A percentile compares a stretch with the other conserved stretches of the same genome.
Evolutionary conservation across 1,139 yeast species (phyloP).

Genomic region (Blastobotrys proliferans): DNA sequence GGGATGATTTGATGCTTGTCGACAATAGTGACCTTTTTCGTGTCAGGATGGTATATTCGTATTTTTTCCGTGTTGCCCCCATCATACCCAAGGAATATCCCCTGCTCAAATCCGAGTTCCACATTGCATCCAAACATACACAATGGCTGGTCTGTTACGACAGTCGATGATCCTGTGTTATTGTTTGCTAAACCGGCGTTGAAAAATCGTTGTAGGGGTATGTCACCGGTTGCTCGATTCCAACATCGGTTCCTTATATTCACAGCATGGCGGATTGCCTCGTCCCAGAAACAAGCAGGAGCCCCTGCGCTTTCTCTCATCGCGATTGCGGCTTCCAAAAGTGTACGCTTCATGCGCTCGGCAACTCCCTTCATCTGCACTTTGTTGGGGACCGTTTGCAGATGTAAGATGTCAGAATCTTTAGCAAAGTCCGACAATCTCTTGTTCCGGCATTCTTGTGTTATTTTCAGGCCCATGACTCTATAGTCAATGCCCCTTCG

Average conservation of each 20-base stretch:
- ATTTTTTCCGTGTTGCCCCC: background rate
- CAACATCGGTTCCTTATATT: slow-evolving; percentile 8
- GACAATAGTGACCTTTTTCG: background rate
- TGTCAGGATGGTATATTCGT: slow-evolving; percentile 1
- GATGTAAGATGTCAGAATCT: slow-evolving; percentile 10
- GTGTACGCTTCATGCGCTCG: slow-evolving; percentile 11
- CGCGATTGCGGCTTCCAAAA: slow-evolving; percentile 9
- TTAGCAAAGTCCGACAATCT: slow-evolving; percentile 10
- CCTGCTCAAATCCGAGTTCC: background rate
- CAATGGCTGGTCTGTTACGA: background rate
- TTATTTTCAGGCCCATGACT: slow-evolving; percentile 13
- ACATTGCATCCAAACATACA: slow-evolving; percentile 9
- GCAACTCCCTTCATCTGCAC: slow-evolving; percentile 15
- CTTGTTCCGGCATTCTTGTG: slow-evolving; percentile 13
- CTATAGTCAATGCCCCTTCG: background rate
- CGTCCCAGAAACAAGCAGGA: slow-evolving; percentile 11
- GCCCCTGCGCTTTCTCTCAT: slow-evolving; percentile 2
- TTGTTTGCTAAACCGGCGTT: background rate
- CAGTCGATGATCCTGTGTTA: too few species aligned
- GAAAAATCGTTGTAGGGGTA: slow-evolving; percentile 9
- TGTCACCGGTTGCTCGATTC: slow-evolving; percentile 8
- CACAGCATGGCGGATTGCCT: slow-evolving; percentile 9
- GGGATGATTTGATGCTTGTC: background rate
- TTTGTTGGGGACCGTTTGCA: slow-evolving; percentile 12
- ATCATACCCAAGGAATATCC: slow-evolving; percentile 6